Evolutionary conservation across 371 early-diverging fungal genomes (phyloP).

Genomic region (Conidiobolus incongruus): DNA sequence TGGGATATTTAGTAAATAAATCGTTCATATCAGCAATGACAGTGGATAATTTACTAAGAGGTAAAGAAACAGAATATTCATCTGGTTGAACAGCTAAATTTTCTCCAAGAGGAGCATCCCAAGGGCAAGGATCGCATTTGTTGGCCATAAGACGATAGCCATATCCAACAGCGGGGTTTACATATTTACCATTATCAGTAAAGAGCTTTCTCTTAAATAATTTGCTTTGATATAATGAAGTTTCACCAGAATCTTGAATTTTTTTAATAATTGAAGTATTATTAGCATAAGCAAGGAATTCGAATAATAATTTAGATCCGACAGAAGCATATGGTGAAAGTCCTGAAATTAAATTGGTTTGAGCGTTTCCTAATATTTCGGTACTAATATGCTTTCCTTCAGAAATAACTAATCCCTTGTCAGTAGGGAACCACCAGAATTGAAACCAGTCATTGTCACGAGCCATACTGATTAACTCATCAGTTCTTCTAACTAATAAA

Average conservation of each 20-base stretch:
- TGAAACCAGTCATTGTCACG: not conserved
- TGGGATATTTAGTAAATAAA: not conserved
- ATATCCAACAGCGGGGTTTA: not conserved
- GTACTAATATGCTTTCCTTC: not conserved
- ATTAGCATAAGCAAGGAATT: not conserved
- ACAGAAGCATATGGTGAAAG: not conserved
- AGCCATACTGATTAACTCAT: not conserved
- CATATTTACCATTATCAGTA: not conserved
- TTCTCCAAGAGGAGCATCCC: not conserved
- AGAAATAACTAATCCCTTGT: not conserved
- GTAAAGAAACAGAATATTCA: not conserved
- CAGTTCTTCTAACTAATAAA: not conserved
- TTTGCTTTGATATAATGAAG: not conserved
- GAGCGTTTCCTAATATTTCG: not conserved
- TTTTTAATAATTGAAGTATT: too few relatives aligned
- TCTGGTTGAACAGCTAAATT: not conserved
- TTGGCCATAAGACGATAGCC: not conserved
- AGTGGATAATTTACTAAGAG: not conserved
- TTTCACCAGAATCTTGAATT: not conserved
- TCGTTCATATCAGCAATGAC: not conserved
- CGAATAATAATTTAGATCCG: not conserved
- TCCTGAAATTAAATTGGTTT: not conserved
- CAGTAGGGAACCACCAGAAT: conserved; percentile 1
- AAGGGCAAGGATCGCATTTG: not conserved
- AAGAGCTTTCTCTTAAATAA: not conserved